Percentiles rank a stretch among this genome's conserved stretches.
phyloP scores from a whole-genome alignment of 164 flowering plant genomes.

The Echeveria elegans region DNA sequence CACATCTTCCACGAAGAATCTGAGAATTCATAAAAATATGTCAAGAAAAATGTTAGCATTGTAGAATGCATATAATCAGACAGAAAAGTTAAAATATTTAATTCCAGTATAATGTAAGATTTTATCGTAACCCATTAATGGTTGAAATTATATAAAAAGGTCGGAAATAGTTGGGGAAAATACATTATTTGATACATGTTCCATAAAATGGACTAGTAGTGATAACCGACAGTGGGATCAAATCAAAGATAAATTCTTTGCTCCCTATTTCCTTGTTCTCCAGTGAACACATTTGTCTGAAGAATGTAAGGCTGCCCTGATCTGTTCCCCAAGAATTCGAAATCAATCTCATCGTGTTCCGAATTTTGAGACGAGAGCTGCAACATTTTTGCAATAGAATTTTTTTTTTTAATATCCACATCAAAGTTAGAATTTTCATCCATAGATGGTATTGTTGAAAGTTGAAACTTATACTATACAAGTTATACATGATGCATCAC shows the following conservation, averaged over 20 bases:
- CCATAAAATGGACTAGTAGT: not conserved
- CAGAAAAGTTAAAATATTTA: too few species aligned
- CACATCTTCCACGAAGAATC: not conserved
- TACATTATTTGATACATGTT: not conserved
- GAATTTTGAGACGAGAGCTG: not conserved
- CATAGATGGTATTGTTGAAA: too few species aligned
- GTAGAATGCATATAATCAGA: too few species aligned
- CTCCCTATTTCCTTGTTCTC: not conserved
- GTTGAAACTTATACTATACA: too few species aligned
- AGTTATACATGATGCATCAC: too few species aligned
- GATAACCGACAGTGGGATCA: not conserved
- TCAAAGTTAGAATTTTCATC: too few species aligned
- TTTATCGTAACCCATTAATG: not conserved
- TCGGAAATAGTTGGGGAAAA: not conserved
- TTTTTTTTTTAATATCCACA: too few species aligned
- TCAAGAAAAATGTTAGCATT: too few species aligned
- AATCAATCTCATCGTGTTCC: not conserved
- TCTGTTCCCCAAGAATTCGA: not conserved
- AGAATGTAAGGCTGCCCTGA: not conserved
- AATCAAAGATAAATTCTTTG: not conserved
- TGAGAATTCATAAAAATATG: too few species aligned
- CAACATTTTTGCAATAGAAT: not conserved
- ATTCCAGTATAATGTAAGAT: not conserved
- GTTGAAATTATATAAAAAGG: not conserved
- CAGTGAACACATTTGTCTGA: not conserved